Evolutionary conservation across 2,329 filamentous ascomycete species (phyloP), one percentile per base, ranked within the genome.

Genomic region (Fusarium duplospermum): DNA sequence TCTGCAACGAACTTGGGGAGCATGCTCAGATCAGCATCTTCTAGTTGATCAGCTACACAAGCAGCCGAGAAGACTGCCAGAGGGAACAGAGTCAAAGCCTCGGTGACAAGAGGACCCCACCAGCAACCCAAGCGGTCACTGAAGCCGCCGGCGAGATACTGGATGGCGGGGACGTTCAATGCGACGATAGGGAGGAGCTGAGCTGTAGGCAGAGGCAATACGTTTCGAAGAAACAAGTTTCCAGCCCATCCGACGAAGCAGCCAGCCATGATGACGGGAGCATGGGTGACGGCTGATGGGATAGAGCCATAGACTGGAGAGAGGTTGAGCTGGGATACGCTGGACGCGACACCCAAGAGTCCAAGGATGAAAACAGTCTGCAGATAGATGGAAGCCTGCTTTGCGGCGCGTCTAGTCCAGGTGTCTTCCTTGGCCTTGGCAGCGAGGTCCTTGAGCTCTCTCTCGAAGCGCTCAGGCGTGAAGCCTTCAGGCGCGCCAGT

Each of bases 241-340:
- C 88, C 87, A 10, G 93, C 88, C 89, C 94, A 94, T 36, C 94
- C 94, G 18, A 91, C 82, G 71, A 95, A 92, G 70, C 91, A 90
- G 31, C 90, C 91, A 4, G 89, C 84, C 76, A 91, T 91, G 71
- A 94, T 85, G 69, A 91, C 87, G 79, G 89, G 89, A 61, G 87
- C 84, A 81, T 98, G 96, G 81, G 92, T 93, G 74, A 92, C 86
- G 1, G 90, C 88, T 1, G 94, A 87, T 2, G 96, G 93, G 40
- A 97, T 93, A 18, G 92, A 91, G 62, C 96, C 96, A 82, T 97
- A 98, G 13, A 97, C 93, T 2, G 96, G 96, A 22, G 94, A 93
- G 36, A 98, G 87, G 42, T 90, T 92, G 71, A 95, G 87, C 80
- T 94, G 90, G 1, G 93, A 96, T 67, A 93, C 89, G 71, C 91